Base-by-base conservation (phyloP, 805 yeast species). In the Clavispora phyllophila region DNA sequence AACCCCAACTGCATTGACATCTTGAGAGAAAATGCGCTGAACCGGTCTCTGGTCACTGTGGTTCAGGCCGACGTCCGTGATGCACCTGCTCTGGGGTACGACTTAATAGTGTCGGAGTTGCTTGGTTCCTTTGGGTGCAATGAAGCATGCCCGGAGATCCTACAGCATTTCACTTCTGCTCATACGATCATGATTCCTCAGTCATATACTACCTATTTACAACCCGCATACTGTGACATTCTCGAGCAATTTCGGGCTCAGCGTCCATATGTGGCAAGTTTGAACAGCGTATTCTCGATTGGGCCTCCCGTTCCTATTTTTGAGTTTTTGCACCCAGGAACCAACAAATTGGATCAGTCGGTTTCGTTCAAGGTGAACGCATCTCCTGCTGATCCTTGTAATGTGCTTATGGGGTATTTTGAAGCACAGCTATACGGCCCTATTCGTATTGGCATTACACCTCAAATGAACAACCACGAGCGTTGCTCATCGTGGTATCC, bases 51-150 rank as follows among this genome's bases (percentile, higher is more conserved):
- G 5, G 84, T 86, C 0, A 57, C 68, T 8, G 59, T 89, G 2
- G 57, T 83, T 3, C 62, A 70, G 34, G 68, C 65, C 3, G 96
- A 90, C 60, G 76, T 81, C 61, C 64, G 93, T 14, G 46, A 54
- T 2, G 4, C 49, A 6, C 47, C 57, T 10, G 65, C 66, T 12
- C 36, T 36, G 36, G 39, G 20, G 2, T 36, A 28, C 43, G 75
- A 85, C 55, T 54, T 90, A 34, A 74, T 89, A 8, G 72, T 91
- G 1, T 84, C 95, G 35, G 97, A 90, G 59, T 65, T 91, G 7
- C 61, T 90, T 22, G 97, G 97, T 5, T 86, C 96, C 13, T 85
- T 91, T 65, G 97, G 96, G 4, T 91, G 95, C 60, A 91, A 90
- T 61, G 97, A 90, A 58, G 69, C 87, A 14, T 75, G 87, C 8